phyloP scores from a whole-genome alignment of 306 rosid genomes.

The Quercus mongolica region DNA sequence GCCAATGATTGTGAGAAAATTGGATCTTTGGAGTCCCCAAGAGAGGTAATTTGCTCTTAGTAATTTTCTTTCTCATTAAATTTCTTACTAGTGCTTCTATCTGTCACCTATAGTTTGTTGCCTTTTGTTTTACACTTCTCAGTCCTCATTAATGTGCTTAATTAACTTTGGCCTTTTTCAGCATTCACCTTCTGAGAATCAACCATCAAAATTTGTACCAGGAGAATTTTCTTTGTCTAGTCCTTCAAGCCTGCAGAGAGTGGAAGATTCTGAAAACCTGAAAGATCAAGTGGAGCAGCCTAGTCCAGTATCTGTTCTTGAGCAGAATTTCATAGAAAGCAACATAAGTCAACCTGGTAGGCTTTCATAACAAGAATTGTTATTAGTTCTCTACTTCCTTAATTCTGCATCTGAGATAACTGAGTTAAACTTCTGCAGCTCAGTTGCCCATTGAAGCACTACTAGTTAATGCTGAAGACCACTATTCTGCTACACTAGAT shows the following conservation, averaged over 20 bases:
- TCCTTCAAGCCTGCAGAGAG: conserved; percentile 24
- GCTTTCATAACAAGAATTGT: neutral
- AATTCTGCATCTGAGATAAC: conserved; percentile 20
- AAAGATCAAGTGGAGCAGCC: conserved; percentile 27
- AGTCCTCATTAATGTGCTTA: conserved; percentile 12
- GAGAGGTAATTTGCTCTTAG: conserved; percentile 36
- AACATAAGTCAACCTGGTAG: conserved; percentile 36
- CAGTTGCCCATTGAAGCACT: conserved; percentile 20
- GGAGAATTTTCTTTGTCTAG: conserved; percentile 30
- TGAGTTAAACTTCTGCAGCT: conserved; percentile 33
- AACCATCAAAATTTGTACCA: conserved; percentile 24
- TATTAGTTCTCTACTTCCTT: neutral
- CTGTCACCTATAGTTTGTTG: neutral
- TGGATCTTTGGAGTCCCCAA: conserved; percentile 21
- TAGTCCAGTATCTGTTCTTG: conserved; percentile 25
- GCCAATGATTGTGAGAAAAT: conserved; percentile 21
- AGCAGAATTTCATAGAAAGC: conserved; percentile 19
- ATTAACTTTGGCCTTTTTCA: conserved; percentile 23
- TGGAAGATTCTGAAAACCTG: conserved; percentile 21
- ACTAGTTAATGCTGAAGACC: conserved; percentile 22
- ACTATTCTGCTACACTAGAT: conserved; percentile 19
- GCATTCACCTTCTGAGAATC: conserved; percentile 38
- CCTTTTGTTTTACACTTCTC: neutral
- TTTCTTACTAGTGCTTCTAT: neutral
- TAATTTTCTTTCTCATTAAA: neutral